These are phyloP conservation scores for Leccinum sublutescens DNA, from an alignment of 768 basidiomycete species.

Conservation along the genomic window DNA sequence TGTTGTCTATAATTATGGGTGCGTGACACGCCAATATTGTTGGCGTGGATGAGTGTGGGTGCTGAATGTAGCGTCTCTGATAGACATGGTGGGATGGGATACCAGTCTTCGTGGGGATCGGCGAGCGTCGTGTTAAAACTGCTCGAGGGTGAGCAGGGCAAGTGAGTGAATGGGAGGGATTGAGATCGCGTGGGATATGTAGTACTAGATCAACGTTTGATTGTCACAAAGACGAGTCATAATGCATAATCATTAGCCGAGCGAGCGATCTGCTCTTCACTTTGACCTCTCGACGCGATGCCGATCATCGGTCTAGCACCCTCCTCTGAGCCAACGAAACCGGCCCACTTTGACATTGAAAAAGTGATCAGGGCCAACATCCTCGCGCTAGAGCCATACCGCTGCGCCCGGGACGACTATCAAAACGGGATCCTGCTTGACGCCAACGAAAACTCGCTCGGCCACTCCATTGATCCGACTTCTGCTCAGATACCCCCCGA, in stretches of 20 bases:
- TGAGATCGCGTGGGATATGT: too few relatives aligned
- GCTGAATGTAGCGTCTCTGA: not conserved
- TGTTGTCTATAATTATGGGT: constrained; percentile 67
- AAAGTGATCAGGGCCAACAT: constrained; percentile 91
- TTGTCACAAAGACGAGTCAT: not conserved
- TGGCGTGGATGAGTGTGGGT: not conserved
- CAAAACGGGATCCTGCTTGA: constrained; percentile 88
- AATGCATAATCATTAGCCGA: not conserved
- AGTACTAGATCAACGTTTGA: not conserved
- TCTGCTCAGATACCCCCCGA: constrained; percentile 31
- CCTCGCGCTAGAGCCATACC: constrained; percentile 86
- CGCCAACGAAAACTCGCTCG: constrained; percentile 96
- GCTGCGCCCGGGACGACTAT: constrained; percentile 97
- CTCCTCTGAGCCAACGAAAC: constrained; percentile 44
- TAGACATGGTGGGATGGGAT: constrained; percentile 65
- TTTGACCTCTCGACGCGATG: constrained; percentile 41
- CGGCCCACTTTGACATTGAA: constrained; percentile 84
- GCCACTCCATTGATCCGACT: constrained; percentile 65
- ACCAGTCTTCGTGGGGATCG: constrained; percentile 64
- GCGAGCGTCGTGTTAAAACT: constrained; percentile 49
- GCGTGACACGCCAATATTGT: constrained; percentile 17
- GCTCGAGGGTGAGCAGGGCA: constrained; percentile 33
- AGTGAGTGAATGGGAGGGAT: not conserved
- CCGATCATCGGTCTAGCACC: constrained; percentile 60
- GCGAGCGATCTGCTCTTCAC: not conserved